These are phyloP conservation scores for Tilletia setariae DNA, from an alignment of 1,284 basidiomycete species.

Conservation along the genomic window DNA sequence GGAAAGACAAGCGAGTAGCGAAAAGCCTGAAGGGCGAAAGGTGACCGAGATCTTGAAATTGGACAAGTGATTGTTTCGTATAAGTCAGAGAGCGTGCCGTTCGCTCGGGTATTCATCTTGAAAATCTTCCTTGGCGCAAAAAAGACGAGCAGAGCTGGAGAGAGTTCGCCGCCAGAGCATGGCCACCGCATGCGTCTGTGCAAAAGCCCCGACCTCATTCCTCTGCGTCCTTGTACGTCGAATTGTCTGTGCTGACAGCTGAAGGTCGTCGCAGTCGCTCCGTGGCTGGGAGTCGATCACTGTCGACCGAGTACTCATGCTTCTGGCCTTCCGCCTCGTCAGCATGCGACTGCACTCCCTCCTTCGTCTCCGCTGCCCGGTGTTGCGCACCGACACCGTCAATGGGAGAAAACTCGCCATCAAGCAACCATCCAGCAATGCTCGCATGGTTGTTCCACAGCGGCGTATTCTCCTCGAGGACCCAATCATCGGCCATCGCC, in stretches of 20 bases:
- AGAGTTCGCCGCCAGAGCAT: too few relatives aligned
- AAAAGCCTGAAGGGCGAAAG: too few relatives aligned
- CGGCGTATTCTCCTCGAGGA: slow-evolving; percentile 17
- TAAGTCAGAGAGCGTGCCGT: too few relatives aligned
- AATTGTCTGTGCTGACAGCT: slow-evolving; percentile 30
- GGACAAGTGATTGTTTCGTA: too few relatives aligned
- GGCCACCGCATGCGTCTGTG: too few relatives aligned
- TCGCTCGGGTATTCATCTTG: too few relatives aligned
- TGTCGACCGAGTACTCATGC: slow-evolving; percentile 4
- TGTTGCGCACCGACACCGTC: slow-evolving; percentile 15
- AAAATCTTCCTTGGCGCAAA: too few relatives aligned
- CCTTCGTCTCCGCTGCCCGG: slow-evolving; percentile 15
- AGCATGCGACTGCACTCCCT: background rate
- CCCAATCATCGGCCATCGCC: slow-evolving; percentile 24
- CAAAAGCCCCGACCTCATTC: background rate
- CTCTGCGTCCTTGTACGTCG: slow-evolving; percentile 31
- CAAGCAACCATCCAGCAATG: slow-evolving; percentile 43
- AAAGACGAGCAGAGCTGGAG: too few relatives aligned
- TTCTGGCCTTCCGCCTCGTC: background rate
- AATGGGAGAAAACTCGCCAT: slow-evolving; percentile 24
- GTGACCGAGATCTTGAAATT: too few relatives aligned
- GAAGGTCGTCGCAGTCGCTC: background rate
- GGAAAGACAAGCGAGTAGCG: too few relatives aligned
- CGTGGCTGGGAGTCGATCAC: background rate
- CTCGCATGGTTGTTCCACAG: slow-evolving; percentile 20